Evolutionary conservation across 2,329 filamentous ascomycete genomes (phyloP).

Genomic region (Neofusicoccum sp.): DNA sequence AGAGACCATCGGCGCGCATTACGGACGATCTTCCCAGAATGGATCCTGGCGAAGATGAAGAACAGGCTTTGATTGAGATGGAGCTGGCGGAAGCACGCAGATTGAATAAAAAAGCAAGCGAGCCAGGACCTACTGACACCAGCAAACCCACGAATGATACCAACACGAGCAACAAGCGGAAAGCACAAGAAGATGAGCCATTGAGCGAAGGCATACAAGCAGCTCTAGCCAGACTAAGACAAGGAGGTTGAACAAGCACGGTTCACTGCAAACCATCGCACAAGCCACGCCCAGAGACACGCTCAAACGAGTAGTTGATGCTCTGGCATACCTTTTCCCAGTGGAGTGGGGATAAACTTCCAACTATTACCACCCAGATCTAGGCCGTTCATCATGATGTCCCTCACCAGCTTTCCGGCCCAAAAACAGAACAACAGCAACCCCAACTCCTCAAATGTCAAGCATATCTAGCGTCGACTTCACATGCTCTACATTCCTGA

Average conservation of each 20-base stretch:
- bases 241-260: slow-evolving; percentile 26
- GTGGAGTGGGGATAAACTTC: neutral
- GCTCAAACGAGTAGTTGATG: neutral
- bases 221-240: slow-evolving; percentile 58
- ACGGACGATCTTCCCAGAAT: slow-evolving; percentile 33
- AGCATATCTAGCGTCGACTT: neutral
- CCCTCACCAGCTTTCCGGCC: no score
- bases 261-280: neutral
- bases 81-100: neutral
- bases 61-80: slow-evolving; percentile 45
- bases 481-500: slow-evolving; percentile 11
- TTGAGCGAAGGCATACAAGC: slow-evolving; percentile 62
- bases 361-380: neutral
- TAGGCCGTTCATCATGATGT: neutral
- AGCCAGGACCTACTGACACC: neutral
- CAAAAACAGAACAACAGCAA: no score
- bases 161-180: slow-evolving; percentile 34
- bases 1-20: slow-evolving; percentile 36
- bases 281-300: neutral
- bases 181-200: slow-evolving; percentile 43
- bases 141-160: neutral
- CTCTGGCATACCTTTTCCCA: neutral
- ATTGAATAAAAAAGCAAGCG: neutral
- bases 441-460: neutral
- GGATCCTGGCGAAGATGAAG: slow-evolving; percentile 45